Base-by-base conservation (phyloP, 257 asterid genomes). In the Dorcoceras hygrometricum region DNA sequence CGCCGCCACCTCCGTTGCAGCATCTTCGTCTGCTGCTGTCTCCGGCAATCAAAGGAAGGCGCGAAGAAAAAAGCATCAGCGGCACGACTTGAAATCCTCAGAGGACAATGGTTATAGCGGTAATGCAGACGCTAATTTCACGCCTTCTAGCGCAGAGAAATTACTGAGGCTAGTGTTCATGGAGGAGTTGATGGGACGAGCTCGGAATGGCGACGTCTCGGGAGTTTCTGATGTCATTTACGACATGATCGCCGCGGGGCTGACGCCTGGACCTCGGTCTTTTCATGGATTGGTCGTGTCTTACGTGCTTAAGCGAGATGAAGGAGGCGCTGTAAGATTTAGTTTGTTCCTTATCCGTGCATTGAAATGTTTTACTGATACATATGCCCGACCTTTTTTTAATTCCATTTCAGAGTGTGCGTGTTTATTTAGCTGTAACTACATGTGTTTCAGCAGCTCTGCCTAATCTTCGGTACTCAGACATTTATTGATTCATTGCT, bases 221-320 rank as follows among this genome's bases (percentile, higher is more conserved):
- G 98, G 94, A 20, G 98, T 86, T 73, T 89, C 98, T 54, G 91
- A 84, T 46, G 96, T 93, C 63, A 84, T 93, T 31, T 93, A 93
- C 63, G 98, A 93, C 69, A 93, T 93, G 98, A 77, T 89, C 79
- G 97, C 98, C 23, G 97, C 98, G n/a, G 98, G 98, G 48, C 78
- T 93, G 55, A 80, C 79, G 32, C 98, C 97, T 65, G 98, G 98
- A 23, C 97, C 97, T 36, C 87, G 97, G 77, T 84, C 98, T 23
- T 93, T 89, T 70, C 98, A 93, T 59, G 98, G 96, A 5, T 78
- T 93, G 20, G 83, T 93, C 11, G 98, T 93, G 65, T 78, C 98
- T 4, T 81, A 93, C 73, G 95, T 82, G 61, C 96, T 93, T 67
- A 82, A 79, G 69, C 82, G 84, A 36, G 96, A 93, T 18, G 86